Evolutionary conservation across 140 eudicot species (phyloP), one percentile per base, ranked within the genome.

Genomic region (Flaveria floridana): DNA sequence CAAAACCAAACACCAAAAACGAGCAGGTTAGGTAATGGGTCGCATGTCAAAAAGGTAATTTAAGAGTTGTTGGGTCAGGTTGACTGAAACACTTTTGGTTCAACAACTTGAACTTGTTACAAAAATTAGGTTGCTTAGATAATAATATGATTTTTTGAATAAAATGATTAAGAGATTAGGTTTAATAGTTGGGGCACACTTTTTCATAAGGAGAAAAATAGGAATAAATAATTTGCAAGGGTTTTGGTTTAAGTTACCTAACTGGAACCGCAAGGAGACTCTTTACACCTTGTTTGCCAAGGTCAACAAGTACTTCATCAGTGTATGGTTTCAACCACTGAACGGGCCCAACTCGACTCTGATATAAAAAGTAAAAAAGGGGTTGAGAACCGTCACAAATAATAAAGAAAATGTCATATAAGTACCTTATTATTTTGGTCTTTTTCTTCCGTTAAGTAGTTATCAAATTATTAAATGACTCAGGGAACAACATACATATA

Each of bases 331-430:
- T 93, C 84, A 93, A 82, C 97, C 98, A 93, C 84, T 93, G 87
- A 25, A 93, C 87, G 41, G 98, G 98, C 34, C 98, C 98, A 25
- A 93, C 98, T 64, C 98, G 96, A 85, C 99, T 95, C 99, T 95
- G 86, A 57, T 34, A 80, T 14, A 53, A 7, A 74, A 41, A 74
- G 55, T 7, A 21, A 25, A 48, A 70, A 21, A 30, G 0, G 20
- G 4, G 4, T 19, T 59, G 46, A 65, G 41, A 37, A 59, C 68
- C 68, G 8, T 13, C 2, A 50, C 14, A 12, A 20, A 26, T 21
- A 68, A 56, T 5, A 70, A 72, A 56, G 21, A 52, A 59, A 25
- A 52, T 7, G 72, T 73, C 73, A 77, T 65, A 80, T 41, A 62
- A 53, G 59, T 34, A 37, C 9, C 50, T 13, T 0, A 41, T 20